Base-by-base conservation (phyloP, 495 filamentous ascomycete genomes). In the Aspergillus nanangensis region DNA sequence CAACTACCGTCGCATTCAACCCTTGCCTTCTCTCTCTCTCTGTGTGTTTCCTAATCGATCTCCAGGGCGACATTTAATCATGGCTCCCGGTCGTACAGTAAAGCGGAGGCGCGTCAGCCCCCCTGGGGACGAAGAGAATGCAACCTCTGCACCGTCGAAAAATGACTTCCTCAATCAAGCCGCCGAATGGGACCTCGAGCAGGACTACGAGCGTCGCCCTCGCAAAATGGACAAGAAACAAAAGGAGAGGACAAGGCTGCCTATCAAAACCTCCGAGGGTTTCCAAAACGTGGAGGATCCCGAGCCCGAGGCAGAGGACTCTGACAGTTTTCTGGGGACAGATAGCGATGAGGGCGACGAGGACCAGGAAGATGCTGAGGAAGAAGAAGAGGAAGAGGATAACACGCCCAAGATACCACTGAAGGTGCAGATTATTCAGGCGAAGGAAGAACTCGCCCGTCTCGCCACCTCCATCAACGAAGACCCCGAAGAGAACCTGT, bases 401-500 rank as follows among this genome's bases (percentile, higher is more conserved):
- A 67, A 80, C 47, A 69, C 71, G 47, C 80, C 83, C 35, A 78
- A 77, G 56, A 72, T 89, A 21, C 79, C 89, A 3, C 69, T 82
- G 50, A 81, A 82, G 44, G 76, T 91, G 55, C 88, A 95, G 56
- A 84, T 97, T 17, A 41, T 87, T 10, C 80, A 87, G 48, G 90
- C 90, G 17, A 95, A 97, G 67, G 93, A 97, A 58, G 90, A 97
- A 56, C 63, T 98, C 21, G 92, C 93, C 10, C 82, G 81, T 53
- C 77, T 94, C 40, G 93, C 91, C 13, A 75, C 75, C 8, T 66
- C 83, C 41, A 75, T 98, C 54, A 95, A 94, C 54, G 91, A 96
- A 60, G 86, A 92, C 44, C 93, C 93, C 9, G 94, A 98, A 56
- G 92, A 96, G 58, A 80, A 97, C 62, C 76, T 83, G 14, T 81